A percentile compares a stretch with the other conserved stretches of the same genome.
phyloP scores from a whole-genome alignment of 2,329 filamentous ascomycete genomes.

The Claviceps sp. region DNA sequence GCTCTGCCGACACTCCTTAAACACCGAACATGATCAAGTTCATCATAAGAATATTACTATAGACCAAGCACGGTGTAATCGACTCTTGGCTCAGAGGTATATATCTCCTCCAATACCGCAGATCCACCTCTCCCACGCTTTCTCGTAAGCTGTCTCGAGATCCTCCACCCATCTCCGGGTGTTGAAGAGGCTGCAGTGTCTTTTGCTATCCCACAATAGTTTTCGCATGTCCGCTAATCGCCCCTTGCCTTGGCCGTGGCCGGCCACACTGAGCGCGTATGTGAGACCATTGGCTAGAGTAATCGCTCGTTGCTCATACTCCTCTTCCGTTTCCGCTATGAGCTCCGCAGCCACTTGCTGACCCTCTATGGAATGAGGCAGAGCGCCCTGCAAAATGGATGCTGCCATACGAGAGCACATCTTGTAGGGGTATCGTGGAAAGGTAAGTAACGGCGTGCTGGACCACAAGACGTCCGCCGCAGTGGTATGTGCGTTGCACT shows the following conservation, averaged over 20 bases:
- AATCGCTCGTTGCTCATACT: conserved; percentile 72
- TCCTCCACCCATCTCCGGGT: conserved; percentile 84
- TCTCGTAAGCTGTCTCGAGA: conserved; percentile 75
- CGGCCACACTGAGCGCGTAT: conserved; percentile 35
- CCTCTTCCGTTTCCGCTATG: conserved; percentile 61
- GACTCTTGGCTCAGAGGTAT: conserved; percentile 41
- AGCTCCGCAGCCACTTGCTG: conserved; percentile 56
- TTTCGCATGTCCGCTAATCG: conserved; percentile 66
- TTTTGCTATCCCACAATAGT: conserved; percentile 71
- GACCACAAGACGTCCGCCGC: conserved; percentile 95
- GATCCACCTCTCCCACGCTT: conserved; percentile 84
- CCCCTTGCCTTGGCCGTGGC: conserved; percentile 45
- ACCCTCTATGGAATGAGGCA: conserved; percentile 62
- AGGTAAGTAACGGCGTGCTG: conserved; percentile 80
- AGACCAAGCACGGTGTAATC: not conserved
- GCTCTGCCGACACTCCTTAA: not conserved
- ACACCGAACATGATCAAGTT: conserved; percentile 3
- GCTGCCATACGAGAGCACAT: conserved; percentile 99
- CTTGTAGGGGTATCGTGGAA: conserved; percentile 88
- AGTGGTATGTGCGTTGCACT: conserved; percentile 97
- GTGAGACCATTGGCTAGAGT: conserved; percentile 49
- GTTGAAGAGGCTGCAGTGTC: conserved; percentile 80
- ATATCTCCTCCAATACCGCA: conserved; percentile 83
- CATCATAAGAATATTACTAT: not conserved
- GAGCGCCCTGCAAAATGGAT: conserved; percentile 78